Percentiles rank a stretch among this genome's conserved stretches.
These are phyloP conservation scores for Aspergillus proliferans DNA, from an alignment of 2,329 filamentous ascomycete genomes.

Conservation along the genomic window DNA sequence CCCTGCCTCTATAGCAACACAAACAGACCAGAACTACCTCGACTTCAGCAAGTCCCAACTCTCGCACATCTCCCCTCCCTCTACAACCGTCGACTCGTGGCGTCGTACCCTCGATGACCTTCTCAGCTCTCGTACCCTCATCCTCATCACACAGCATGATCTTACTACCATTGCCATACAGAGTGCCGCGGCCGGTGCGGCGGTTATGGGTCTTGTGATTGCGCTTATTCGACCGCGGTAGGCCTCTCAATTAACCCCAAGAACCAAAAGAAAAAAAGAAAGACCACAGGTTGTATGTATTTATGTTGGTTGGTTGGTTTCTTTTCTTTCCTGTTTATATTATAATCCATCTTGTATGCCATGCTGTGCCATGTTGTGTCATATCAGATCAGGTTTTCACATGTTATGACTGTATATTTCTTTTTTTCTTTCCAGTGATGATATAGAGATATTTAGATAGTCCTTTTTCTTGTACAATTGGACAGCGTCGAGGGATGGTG, in stretches of 20 bases:
- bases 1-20: neutral
- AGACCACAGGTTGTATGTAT: no score
- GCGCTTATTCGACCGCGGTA: slow-evolving; percentile 45
- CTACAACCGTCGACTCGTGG: slow-evolving; percentile 39
- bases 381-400: no score
- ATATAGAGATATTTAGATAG: no score
- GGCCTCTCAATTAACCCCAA: neutral
- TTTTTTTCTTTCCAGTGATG: no score
- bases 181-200: slow-evolving; percentile 60
- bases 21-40: neutral
- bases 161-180: slow-evolving; percentile 64
- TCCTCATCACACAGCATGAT: slow-evolving; percentile 61
- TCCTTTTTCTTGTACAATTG: no score
- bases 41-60: slow-evolving; percentile 19
- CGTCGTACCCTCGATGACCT: slow-evolving; percentile 51
- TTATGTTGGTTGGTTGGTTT: no score
- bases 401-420: no score
- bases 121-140: slow-evolving; percentile 59
- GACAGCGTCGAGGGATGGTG: no score
- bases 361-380: no score
- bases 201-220: slow-evolving; percentile 49
- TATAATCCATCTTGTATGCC: no score
- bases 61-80: slow-evolving; percentile 16
- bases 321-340: no score
- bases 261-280: neutral